phyloP scores from a whole-genome alignment of 2,329 filamentous ascomycete species.

The Alternaria brassicae region DNA sequence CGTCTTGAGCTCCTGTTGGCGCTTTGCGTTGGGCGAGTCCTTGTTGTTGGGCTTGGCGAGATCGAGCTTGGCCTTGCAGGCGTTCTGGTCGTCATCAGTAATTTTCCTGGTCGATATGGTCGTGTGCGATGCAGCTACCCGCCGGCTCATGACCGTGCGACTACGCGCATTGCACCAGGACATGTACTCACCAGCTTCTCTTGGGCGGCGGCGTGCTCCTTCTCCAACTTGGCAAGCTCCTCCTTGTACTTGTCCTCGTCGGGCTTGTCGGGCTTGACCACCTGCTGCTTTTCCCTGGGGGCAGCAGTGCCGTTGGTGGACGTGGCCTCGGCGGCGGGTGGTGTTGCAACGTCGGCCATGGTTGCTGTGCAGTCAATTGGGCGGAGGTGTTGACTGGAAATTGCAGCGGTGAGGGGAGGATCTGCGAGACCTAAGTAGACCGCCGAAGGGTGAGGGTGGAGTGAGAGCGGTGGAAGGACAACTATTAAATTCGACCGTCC shows the following conservation, averaged over 20 bases:
- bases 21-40: constrained; percentile 80
- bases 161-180: neutral
- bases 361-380: constrained; percentile 29
- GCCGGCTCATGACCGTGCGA: constrained; percentile 11
- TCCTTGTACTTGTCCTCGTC: constrained; percentile 86
- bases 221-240: constrained; percentile 80
- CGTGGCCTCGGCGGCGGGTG: constrained; percentile 45
- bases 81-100: constrained; percentile 65
- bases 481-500: constrained; percentile 36
- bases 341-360: constrained; percentile 51
- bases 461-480: constrained; percentile 22
- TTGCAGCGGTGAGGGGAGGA: constrained; percentile 18
- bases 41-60: constrained; percentile 81
- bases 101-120: neutral
- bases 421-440: constrained; percentile 10
- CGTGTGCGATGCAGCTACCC: constrained; percentile 22
- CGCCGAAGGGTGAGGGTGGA: constrained; percentile 10
- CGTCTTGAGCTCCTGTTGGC: constrained; percentile 81
- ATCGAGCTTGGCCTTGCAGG: constrained; percentile 87
- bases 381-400: constrained; percentile 21
- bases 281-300: constrained; percentile 47
- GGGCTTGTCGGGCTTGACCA: constrained; percentile 78
- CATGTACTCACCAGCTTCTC: constrained; percentile 66
- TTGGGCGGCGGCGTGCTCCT: constrained; percentile 81
- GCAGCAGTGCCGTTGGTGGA: constrained; percentile 38